A percentile compares a stretch with the other conserved stretches of the same genome.
Conservation (phyloP, 139 green algal genomes). For the Chlorella sp. region DNA sequence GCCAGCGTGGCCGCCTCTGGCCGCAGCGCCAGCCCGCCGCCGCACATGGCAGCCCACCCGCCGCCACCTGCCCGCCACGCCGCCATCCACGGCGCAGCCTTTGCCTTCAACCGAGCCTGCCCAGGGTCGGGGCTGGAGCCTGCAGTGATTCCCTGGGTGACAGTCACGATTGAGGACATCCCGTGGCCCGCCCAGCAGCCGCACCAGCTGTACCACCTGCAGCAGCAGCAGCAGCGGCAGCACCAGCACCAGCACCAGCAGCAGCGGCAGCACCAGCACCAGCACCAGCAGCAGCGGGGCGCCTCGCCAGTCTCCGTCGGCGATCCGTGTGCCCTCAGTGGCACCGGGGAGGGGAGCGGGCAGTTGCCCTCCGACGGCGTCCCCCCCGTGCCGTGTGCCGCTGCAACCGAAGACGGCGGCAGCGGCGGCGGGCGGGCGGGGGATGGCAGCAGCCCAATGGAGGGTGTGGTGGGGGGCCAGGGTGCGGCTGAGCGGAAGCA, state of each 20-base stretch:
- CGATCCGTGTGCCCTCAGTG: not conserved
- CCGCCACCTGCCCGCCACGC: not conserved
- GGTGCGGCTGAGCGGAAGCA: too few species aligned
- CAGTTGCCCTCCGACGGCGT: not conserved
- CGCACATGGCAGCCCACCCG: too few species aligned
- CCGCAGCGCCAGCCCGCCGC: too few species aligned
- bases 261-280: not conserved
- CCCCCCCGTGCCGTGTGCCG: not conserved
- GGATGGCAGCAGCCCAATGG: not conserved
- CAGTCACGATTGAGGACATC: not conserved
- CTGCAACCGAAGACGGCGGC: not conserved
- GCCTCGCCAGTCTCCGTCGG: not conserved
- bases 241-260: not conserved
- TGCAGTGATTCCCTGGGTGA: not conserved
- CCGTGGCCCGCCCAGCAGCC: not conserved
- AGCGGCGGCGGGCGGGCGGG: too few species aligned
- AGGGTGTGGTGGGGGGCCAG: not conserved
- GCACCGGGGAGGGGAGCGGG: not conserved
- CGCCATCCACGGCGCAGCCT: not conserved
- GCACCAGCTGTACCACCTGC: not conserved
- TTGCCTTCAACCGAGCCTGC: not conserved
- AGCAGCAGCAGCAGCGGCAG: not conserved
- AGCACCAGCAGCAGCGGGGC: not conserved
- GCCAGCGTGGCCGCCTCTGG: too few species aligned
- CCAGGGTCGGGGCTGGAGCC: not conserved